Base-by-base conservation (phyloP, 2,329 filamentous ascomycete genomes). In the Ceratocystis albifundus region DNA sequence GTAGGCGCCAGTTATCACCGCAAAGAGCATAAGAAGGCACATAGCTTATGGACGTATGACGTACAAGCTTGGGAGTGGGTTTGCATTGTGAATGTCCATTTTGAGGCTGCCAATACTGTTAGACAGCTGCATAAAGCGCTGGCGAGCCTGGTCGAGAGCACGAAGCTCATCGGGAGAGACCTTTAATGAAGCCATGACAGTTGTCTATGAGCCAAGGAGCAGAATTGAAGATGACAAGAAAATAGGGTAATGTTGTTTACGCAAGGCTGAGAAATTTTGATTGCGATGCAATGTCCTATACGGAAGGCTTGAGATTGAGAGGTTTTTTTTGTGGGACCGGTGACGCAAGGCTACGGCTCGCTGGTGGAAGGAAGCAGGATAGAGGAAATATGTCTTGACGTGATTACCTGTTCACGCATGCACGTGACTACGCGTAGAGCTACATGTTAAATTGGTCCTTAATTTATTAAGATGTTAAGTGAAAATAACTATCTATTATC, bases 101-200 rank as follows among this genome's bases (percentile, higher is more conserved):
- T 83, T 82, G 25, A 91, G 77, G 50, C 85, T 87, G 67, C 77
- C 80, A 22, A 92, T 82, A 70, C 83, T 89, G 73, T 82, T 86
- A 3, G 85, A 84, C 28, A 92, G 80, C 72, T 89, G 86, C 59
- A 80, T 80, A 25, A 91, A 80, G 32, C 86, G 82, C 71, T 86
- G 83, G 50, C 88, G 83, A 32, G 85, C 84, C 74, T 87, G 82
- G 72, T 92, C 88, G 30, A 92, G 80, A 50, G 83, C 80, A 75
- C 87, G 88, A 70, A 85, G 77, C 74, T 87, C 84, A 22, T 86
- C 84, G 32, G 79, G 78, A 44, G 77, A 78, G 36, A 85, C 74
- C 41, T 79, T 78, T n/a, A 84, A 76, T 28, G 75, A 73, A 57
- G 76, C 74, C 76, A 78, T 78, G 22, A 8, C 28, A 17, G 22